Conservation (phyloP, 805 yeast species). For the Pichia insulana region DNA sequence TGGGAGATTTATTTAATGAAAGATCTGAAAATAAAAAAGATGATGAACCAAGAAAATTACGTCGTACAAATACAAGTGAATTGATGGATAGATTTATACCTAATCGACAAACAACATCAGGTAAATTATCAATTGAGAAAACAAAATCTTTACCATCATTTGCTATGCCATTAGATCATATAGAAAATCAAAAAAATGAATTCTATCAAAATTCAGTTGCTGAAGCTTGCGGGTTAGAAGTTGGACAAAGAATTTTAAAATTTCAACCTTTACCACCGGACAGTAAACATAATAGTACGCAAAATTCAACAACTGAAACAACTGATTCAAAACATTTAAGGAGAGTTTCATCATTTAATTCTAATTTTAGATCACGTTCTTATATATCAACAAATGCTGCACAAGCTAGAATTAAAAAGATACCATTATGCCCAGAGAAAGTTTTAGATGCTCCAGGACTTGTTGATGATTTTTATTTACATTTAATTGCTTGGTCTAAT, state of each 20-base stretch:
- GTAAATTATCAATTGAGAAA: slow-evolving; percentile 34
- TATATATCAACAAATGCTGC: slow-evolving; percentile 38
- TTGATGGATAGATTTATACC: slow-evolving; percentile 53
- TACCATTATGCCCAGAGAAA: slow-evolving; percentile 84
- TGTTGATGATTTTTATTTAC: slow-evolving; percentile 84
- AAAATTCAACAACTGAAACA: not conserved
- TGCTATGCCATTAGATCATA: slow-evolving; percentile 44
- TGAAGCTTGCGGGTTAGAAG: slow-evolving; percentile 84
- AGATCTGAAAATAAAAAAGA: slow-evolving; percentile 3
- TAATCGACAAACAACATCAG: slow-evolving; percentile 40
- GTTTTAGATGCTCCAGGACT: slow-evolving; percentile 95
- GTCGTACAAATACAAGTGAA: slow-evolving; percentile 30
- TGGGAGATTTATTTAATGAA: slow-evolving; percentile 10
- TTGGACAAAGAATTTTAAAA: slow-evolving; percentile 74
- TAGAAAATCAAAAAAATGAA: slow-evolving; percentile 43
- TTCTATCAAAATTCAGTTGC: slow-evolving; percentile 79
- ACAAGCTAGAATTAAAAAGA: slow-evolving; percentile 60
- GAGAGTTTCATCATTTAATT: slow-evolving; percentile 13
- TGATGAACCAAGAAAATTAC: slow-evolving; percentile 15
- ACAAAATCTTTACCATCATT: slow-evolving; percentile 23
- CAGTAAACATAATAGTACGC: slow-evolving; percentile 14
- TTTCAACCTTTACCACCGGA: slow-evolving; percentile 85
- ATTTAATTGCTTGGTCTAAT: slow-evolving; percentile 79
- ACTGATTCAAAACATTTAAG: slow-evolving; percentile 12
- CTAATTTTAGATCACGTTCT: slow-evolving; percentile 17